Evolutionary conservation across 257 asterid species (phyloP).

Genomic region (Nicotiana paniculata): DNA sequence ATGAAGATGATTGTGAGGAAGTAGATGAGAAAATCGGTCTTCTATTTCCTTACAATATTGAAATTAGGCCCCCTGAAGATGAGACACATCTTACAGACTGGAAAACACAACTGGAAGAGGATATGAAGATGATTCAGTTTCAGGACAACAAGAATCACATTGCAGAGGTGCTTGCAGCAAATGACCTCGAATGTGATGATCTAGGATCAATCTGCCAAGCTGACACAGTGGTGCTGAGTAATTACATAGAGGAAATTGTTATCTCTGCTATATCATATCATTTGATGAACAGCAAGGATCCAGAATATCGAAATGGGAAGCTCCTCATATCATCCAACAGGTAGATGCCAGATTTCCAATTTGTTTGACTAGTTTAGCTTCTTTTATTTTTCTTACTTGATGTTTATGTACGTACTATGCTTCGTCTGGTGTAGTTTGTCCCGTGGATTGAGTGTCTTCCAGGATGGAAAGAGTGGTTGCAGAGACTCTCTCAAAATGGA

Average conservation of each 20-base stretch:
- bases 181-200: slow-evolving; percentile 89
- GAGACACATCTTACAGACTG: slow-evolving; percentile 66
- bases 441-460: slow-evolving; percentile 83
- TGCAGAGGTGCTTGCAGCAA: slow-evolving; percentile 87
- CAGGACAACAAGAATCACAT: slow-evolving; percentile 91
- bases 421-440: slow-evolving; percentile 57
- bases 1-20: slow-evolving; percentile 50
- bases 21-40: slow-evolving; percentile 50
- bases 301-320: slow-evolving; percentile 92
- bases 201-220: slow-evolving; percentile 71
- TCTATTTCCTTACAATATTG: slow-evolving; percentile 79
- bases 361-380: background rate
- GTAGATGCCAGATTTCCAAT: slow-evolving; percentile 28
- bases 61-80: slow-evolving; percentile 82
- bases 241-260: slow-evolving; percentile 78
- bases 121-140: slow-evolving; percentile 65
- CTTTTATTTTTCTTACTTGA: background rate
- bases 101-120: slow-evolving; percentile 90
- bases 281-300: slow-evolving; percentile 62
- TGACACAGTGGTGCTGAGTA: slow-evolving; percentile 56
- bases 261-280: slow-evolving; percentile 83
- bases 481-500: slow-evolving; percentile 70
- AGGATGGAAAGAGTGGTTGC: slow-evolving; percentile 59
- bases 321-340: slow-evolving; percentile 84
- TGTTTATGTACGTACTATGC: background rate